These are phyloP conservation scores for Citrus unshiu DNA, from an alignment of 345 rosid species.

Conservation along the genomic window DNA sequence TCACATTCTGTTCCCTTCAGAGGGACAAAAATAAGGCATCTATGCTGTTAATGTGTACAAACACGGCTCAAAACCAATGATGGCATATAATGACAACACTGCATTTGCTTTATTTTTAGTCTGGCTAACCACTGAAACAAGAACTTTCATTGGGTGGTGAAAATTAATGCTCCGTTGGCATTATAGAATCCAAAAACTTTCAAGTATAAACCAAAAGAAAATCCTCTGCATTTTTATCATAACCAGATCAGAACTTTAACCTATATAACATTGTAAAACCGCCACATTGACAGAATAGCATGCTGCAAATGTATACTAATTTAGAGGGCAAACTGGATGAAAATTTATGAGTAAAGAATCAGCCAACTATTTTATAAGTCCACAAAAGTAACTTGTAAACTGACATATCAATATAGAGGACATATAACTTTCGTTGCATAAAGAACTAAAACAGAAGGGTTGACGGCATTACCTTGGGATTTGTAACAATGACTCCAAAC, in stretches of 20 bases:
- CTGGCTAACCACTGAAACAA: not conserved
- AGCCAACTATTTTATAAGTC: not conserved
- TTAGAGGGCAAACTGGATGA: not conserved
- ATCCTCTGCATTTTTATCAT: not conserved
- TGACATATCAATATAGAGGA: not conserved
- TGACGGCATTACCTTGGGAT: conserved; percentile 72
- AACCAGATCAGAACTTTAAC: not conserved
- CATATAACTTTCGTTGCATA: not conserved
- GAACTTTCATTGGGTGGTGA: not conserved
- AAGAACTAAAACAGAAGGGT: not conserved
- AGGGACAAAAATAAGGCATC: not conserved
- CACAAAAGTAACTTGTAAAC: not conserved
- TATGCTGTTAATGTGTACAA: not conserved
- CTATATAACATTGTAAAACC: not conserved
- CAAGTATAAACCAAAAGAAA: not conserved
- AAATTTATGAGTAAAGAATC: not conserved
- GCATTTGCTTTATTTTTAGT: not conserved
- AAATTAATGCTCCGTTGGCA: not conserved
- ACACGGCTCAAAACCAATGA: not conserved
- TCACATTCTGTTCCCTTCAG: not conserved
- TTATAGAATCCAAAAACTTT: not conserved
- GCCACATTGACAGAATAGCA: not conserved
- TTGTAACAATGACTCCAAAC: conserved; percentile 91
- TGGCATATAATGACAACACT: not conserved
- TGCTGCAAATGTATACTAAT: not conserved